Conservation (phyloP, 164 flowering plant species). For the Tetrastigma voinierianum region DNA sequence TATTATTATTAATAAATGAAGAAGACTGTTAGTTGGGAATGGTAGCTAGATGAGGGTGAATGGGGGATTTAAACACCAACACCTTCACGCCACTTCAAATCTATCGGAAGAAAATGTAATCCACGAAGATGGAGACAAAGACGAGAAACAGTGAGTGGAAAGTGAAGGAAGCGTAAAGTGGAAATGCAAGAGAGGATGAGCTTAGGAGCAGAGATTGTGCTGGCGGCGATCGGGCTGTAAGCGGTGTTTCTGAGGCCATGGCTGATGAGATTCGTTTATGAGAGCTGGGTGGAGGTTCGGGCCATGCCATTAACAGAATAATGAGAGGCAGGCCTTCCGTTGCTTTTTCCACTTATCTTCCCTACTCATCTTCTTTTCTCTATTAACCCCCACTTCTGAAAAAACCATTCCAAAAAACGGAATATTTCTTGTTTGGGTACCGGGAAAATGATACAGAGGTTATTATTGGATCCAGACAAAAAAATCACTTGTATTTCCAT, state of each 20-base stretch:
- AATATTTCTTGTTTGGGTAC: too few relatives aligned
- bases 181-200: constrained; percentile 15
- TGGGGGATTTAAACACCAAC: background rate
- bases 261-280: constrained; percentile 25
- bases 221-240: constrained; percentile 31
- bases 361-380: constrained; percentile 19
- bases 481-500: too few relatives aligned
- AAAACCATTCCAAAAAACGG: too few relatives aligned
- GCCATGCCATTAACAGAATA: constrained; percentile 10
- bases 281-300: constrained; percentile 30
- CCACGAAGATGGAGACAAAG: too few relatives aligned
- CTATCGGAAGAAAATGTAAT: background rate
- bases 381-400: background rate
- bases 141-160: too few relatives aligned
- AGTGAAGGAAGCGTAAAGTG: background rate
- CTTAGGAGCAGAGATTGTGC: constrained; percentile 21
- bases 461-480: too few relatives aligned
- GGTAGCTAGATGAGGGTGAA: background rate
- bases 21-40: constrained; percentile 9
- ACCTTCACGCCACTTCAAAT: background rate
- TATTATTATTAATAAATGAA: too few relatives aligned
- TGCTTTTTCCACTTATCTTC: constrained; percentile 20
- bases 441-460: too few relatives aligned
- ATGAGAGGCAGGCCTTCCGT: constrained; percentile 18
- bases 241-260: constrained; percentile 24